phyloP scores from a whole-genome alignment of 257 asterid genomes.

The Solanum habrochaites region DNA sequence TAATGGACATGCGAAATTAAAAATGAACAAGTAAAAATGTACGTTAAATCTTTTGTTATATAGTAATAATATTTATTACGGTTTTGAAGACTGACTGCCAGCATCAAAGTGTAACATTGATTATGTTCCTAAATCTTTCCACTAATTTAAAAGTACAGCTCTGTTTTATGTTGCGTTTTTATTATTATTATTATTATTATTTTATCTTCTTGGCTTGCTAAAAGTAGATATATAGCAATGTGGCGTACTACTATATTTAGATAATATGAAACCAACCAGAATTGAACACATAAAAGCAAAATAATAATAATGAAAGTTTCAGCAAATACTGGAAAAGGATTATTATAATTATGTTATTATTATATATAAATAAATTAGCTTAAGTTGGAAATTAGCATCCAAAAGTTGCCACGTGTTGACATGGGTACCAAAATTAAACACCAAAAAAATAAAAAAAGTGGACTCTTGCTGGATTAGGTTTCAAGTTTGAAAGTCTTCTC shows the following conservation, averaged over 20 bases:
- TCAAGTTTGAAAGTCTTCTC: neutral
- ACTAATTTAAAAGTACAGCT: too few relatives aligned
- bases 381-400: neutral
- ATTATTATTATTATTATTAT: neutral
- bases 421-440: neutral
- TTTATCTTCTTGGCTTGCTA: neutral
- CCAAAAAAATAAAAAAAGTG: neutral
- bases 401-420: neutral
- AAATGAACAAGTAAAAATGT: neutral
- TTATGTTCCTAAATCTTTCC: neutral
- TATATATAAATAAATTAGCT: neutral
- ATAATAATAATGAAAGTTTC: neutral
- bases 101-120: neutral
- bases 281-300: neutral
- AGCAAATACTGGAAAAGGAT: neutral
- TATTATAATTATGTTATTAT: neutral
- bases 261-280: neutral
- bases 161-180: neutral
- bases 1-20: accelerated
- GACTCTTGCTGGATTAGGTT: neutral
- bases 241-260: neutral
- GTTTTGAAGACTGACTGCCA: neutral
- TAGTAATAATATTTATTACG: neutral
- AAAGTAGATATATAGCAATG: neutral
- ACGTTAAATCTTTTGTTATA: neutral